These are phyloP conservation scores for Sarocladium strictum DNA, from an alignment of 2,329 filamentous ascomycete genomes.

Conservation along the genomic window DNA sequence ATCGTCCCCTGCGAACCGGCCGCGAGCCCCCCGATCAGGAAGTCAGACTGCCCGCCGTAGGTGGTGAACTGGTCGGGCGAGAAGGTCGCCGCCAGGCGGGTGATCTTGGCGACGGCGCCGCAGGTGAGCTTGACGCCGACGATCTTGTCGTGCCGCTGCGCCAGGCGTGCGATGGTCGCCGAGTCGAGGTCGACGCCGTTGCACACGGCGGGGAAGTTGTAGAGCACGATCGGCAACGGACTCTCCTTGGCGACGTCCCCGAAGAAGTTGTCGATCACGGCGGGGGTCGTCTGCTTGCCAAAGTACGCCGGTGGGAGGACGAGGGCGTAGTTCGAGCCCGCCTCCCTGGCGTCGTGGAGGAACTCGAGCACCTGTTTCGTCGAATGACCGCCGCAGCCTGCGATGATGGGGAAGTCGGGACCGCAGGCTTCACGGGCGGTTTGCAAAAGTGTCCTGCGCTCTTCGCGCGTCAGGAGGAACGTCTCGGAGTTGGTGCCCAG, in stretches of 20 bases:
- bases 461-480: constrained; percentile 52
- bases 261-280: constrained; percentile 55
- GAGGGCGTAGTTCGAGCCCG: constrained; percentile 56
- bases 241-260: constrained; percentile 46
- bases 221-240: constrained; percentile 54
- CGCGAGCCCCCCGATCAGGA: constrained; percentile 55
- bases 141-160: constrained; percentile 34
- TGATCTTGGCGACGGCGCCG: constrained; percentile 55
- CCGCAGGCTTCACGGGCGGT: constrained; percentile 70
- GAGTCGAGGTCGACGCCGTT: constrained; percentile 65
- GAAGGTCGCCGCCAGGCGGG: constrained; percentile 38
- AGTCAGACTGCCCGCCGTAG: constrained; percentile 66
- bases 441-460: constrained; percentile 49
- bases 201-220: constrained; percentile 65
- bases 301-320: constrained; percentile 61
- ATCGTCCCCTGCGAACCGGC: constrained; percentile 56
- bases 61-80: constrained; percentile 31
- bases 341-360: constrained; percentile 50
- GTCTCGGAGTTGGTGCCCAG: constrained; percentile 51
- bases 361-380: constrained; percentile 58
- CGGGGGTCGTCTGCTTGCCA: constrained; percentile 52
- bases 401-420: constrained; percentile 82
- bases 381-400: constrained; percentile 57
- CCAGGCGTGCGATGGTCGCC: constrained; percentile 39
- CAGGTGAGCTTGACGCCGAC: constrained; percentile 63